phyloP scores from a whole-genome alignment of 768 basidiomycete genomes.

The Cystofilobasidium macerans region DNA sequence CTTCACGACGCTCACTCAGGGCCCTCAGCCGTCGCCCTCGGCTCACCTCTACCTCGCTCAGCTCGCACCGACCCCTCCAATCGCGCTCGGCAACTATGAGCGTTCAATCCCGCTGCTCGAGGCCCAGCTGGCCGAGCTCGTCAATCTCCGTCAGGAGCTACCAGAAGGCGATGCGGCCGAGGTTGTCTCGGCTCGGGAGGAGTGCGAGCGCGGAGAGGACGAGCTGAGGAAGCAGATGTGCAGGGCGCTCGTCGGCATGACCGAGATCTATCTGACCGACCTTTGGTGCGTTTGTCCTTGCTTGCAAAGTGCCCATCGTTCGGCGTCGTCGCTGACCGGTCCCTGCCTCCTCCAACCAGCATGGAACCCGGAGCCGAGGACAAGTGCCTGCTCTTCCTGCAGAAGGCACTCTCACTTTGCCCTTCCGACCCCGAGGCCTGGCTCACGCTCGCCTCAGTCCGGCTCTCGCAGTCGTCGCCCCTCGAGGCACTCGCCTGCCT shows the following conservation, averaged over 20 bases:
- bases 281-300: constrained; percentile 17
- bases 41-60: constrained; percentile 27
- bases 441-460: constrained; percentile 19
- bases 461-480: constrained; percentile 10
- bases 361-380: constrained; percentile 21
- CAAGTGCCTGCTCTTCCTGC: constrained; percentile 16
- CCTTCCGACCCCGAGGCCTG: constrained; percentile 23
- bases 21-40: background rate
- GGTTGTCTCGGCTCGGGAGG: background rate
- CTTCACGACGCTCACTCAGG: constrained; percentile 16
- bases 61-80: constrained; percentile 15
- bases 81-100: constrained; percentile 22
- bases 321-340: background rate
- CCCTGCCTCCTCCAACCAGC: constrained; percentile 7
- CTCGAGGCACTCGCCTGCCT: constrained; percentile 17
- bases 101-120: constrained; percentile 18
- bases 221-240: constrained; percentile 20
- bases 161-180: background rate
- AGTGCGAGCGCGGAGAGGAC: constrained; percentile 15
- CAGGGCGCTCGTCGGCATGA: constrained; percentile 23
- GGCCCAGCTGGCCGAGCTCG: constrained; percentile 12
- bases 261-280: constrained; percentile 27
- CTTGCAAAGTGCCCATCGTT: background rate
- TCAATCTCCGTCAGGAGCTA: background rate
- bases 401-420: constrained; percentile 11